Conservation (phyloP, 2,329 filamentous ascomycete genomes). For the Teratosphaeria destructans region DNA sequence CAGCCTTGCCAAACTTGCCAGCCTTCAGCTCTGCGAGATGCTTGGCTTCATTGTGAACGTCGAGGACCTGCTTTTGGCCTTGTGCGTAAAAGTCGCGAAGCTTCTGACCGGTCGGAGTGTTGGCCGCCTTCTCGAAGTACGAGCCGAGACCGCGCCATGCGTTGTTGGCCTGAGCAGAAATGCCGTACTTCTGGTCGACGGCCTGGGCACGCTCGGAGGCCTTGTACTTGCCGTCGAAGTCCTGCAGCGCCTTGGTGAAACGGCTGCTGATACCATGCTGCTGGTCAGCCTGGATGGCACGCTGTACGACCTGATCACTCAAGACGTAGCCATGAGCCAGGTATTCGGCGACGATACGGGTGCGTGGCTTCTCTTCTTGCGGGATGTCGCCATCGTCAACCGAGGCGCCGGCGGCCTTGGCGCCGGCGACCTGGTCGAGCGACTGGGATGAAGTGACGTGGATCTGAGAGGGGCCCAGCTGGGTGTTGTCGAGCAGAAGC, state of each 20-base stretch:
- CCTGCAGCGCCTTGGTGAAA: conserved; percentile 66
- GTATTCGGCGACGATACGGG: conserved; percentile 90
- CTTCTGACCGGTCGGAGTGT: conserved; percentile 79
- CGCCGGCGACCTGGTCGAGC: conserved; percentile 52
- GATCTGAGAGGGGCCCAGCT: conserved; percentile 66
- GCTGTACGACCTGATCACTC: conserved; percentile 65
- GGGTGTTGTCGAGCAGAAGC: conserved; percentile 91
- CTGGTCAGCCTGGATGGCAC: conserved; percentile 76
- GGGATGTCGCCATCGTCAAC: conserved; percentile 59
- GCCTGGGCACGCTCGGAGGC: conserved; percentile 77
- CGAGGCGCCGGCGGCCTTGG: conserved; percentile 46
- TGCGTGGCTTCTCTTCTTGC: conserved; percentile 94
- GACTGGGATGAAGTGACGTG: conserved; percentile 66
- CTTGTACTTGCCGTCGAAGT: conserved; percentile 77
- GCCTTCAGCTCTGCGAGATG: conserved; percentile 83
- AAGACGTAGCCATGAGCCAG: conserved; percentile 89
- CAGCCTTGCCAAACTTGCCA: conserved; percentile 34
- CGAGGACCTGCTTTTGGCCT: conserved; percentile 77
- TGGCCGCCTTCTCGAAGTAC: conserved; percentile 90
- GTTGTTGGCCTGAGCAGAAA: conserved; percentile 60
- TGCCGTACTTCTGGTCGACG: conserved; percentile 74
- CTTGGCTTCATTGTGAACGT: conserved; percentile 85
- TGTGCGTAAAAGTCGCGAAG: conserved; percentile 80
- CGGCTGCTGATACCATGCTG: conserved; percentile 75
- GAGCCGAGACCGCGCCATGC: conserved; percentile 61